Percentiles rank a stretch among this genome's conserved stretches.
These are phyloP conservation scores for Auricularia sp. DNA, from an alignment of 768 basidiomycete genomes.

Conservation along the genomic window DNA sequence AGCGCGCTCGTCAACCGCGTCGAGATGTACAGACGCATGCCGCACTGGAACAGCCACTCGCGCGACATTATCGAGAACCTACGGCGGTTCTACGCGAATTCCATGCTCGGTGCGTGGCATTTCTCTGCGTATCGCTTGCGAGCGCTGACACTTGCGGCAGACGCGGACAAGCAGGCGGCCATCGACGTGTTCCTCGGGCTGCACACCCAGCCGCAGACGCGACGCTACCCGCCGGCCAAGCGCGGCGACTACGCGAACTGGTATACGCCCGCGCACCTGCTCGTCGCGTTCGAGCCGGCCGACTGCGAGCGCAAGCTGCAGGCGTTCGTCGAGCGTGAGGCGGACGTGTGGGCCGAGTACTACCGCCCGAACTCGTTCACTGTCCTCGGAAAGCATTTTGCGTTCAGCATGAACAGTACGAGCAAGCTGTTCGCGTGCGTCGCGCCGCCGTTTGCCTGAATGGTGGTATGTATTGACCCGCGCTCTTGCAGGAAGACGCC, in stretches of 20 bases:
- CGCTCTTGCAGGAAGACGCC: background rate
- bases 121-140: background rate
- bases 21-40: constrained; percentile 90
- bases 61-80: constrained; percentile 94
- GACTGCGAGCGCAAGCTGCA: constrained; percentile 55
- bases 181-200: constrained; percentile 96
- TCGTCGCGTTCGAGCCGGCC: constrained; percentile 53
- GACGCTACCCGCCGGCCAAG: constrained; percentile 39
- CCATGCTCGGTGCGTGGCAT: constrained; percentile 56
- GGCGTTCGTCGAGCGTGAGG: constrained; percentile 47
- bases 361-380: constrained; percentile 81
- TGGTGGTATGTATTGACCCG: background rate
- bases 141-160: constrained; percentile 27
- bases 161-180: constrained; percentile 94
- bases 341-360: constrained; percentile 84
- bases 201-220: constrained; percentile 21
- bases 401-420: constrained; percentile 87
- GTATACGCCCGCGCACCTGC: constrained; percentile 66
- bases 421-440: constrained; percentile 66
- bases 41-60: constrained; percentile 96
- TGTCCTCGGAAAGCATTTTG: constrained; percentile 78
- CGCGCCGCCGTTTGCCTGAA: background rate
- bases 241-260: constrained; percentile 76
- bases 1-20: constrained; percentile 93
- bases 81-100: constrained; percentile 89